Evolutionary conservation across 371 early-diverging fungal genomes (phyloP), one percentile per base, ranked within the genome.

Genomic region (Mucor velutinosus): DNA sequence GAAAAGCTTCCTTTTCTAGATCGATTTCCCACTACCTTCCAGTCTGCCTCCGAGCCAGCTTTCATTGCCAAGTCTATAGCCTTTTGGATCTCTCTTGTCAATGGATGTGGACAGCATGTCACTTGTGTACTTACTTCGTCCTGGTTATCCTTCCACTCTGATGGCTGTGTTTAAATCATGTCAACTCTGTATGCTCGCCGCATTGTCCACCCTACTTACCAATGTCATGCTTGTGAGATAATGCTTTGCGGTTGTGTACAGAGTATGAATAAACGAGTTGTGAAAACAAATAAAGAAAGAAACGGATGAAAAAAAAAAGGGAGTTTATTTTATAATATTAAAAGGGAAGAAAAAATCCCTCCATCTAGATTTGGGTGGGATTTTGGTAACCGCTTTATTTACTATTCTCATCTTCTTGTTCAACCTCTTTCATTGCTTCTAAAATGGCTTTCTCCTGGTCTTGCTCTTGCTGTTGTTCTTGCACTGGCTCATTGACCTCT

Each of bases 11-110:
- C 71, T 59, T 65, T 61, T 56, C 74, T 51, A 25, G 74, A 71
- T 32, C 65, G 74, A 55, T 68, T 75, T 25, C 75, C 72, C 2
- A 76, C 73, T 53, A 56, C 58, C 55, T 72, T 73, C 70, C 73
- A 72, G 47, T 47, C 63, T 5, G 47, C 58, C 23, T 67, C 72
- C 2, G 61, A 57, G 17, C 32, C 25, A 1, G 39, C 49, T 30
- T 60, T 66, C 1, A 15, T n/a, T 25, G 60, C 60, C 10, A 51
- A 12, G 37, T 35, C 66, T 60, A 66, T 66, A 1, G 66, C 66
- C 66, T 66, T 57, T 57, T 21, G 32, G 14, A 35, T 33, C 33
- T 19, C 14, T 12, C 14, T 4, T 57, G 29, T 57, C 7, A 32
- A 47, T 58, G 47, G 23, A 10, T 35, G 27, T 11, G 33, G 15